Base-by-base conservation (phyloP, 192 early-diverging fungal genomes). In the Coemansia sp. region DNA sequence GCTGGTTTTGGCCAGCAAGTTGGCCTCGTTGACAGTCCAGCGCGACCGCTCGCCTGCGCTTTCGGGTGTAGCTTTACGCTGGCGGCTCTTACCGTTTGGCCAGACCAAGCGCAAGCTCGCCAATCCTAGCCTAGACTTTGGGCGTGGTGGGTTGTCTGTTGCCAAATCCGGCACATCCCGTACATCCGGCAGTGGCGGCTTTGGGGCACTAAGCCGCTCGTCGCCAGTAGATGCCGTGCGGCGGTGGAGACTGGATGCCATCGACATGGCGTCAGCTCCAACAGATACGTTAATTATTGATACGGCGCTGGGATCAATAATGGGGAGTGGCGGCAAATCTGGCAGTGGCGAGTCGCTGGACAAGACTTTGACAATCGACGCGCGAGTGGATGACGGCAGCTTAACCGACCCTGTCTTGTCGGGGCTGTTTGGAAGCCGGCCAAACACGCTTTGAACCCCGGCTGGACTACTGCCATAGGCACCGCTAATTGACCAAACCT, bases 1-100 rank as follows among this genome's bases (percentile, higher is more conserved):
- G 14, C 71, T 73, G 57, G 53, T 48, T 7, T 67, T 49, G n/a
- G 71, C 76, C 25, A 79, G 62, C 32, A 56, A 29, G 14, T 62
- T 57, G 22, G 64, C 55, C 32, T 79, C 76, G 11, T 67, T 52
- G n/a, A 66, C 67, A 11, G 67, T 65, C 76, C 76, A 79, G 39
- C 63, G 62, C 23, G 60, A 15, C 3, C 60, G 67, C 41, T 17
- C 35, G 38, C 56, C 32, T 5, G 43, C 53, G 9, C 8, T 24
- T 8, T 51, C 51, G 6, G 55, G 48, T 6, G 54, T 21, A 0
- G 53, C 45, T 10, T 25, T 56, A 9, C 56, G 27, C 57, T 67
- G 70, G 17, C 52, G 65, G 21, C 25, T 43, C 27, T 62, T 65
- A 24, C 61, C 64, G 6, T 60, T 52, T 2, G 60, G 51, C 71